Conservation (phyloP, 208 protist genomes). For the Leishmania tarentolae region DNA sequence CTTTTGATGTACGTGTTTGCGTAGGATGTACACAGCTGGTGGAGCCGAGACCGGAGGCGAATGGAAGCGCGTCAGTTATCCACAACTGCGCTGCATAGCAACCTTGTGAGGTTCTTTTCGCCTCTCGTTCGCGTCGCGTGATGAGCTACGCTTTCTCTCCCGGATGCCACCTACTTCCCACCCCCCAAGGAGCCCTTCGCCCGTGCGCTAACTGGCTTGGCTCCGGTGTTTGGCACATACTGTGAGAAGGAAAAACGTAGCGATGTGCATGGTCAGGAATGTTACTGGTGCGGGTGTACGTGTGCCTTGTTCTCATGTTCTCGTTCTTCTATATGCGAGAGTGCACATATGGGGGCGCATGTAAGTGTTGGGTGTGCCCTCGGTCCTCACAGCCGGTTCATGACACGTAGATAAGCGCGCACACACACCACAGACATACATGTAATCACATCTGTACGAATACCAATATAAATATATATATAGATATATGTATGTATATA, state of each 20-base stretch:
- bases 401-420: not conserved
- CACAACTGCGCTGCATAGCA: not conserved
- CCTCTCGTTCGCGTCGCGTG: not conserved
- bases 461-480: not conserved
- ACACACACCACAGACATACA: not conserved
- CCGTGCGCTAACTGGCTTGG: not conserved
- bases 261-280: not conserved
- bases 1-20: not conserved
- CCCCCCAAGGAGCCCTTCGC: not conserved
- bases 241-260: not conserved
- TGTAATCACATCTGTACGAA: not conserved
- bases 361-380: not conserved
- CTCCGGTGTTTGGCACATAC: not conserved
- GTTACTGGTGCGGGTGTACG: not conserved
- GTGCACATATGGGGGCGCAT: not conserved
- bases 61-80: not conserved
- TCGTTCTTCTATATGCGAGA: not conserved
- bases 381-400: not conserved
- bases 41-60: not conserved
- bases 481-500: not conserved
- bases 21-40: not conserved
- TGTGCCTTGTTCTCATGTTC: conserved; percentile 1
- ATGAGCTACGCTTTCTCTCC: not conserved
- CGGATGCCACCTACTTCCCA: not conserved
- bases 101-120: not conserved